A percentile compares a stretch with the other conserved stretches of the same genome.
Conservation (phyloP, 2,329 filamentous ascomycete species). For the Scolecobasidium constrictum region DNA sequence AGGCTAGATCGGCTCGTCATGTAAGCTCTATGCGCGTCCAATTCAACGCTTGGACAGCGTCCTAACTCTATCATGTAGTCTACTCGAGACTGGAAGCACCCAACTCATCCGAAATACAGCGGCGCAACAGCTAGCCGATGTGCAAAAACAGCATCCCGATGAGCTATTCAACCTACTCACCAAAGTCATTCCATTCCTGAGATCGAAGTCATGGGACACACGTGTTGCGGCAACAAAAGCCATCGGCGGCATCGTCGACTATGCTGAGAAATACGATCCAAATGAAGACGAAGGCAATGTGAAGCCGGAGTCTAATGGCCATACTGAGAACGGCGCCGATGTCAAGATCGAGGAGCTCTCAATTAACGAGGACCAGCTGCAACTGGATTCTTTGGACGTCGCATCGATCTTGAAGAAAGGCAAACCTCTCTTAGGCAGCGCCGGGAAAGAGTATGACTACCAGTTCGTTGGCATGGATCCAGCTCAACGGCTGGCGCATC, state of each 20-base stretch:
- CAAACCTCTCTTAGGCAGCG: slow-evolving; percentile 70
- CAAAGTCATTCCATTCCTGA: slow-evolving; percentile 86
- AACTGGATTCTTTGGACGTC: slow-evolving; percentile 66
- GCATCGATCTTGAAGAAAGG: slow-evolving; percentile 71
- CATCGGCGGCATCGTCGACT: slow-evolving; percentile 83
- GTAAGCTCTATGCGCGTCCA: slow-evolving; percentile 12
- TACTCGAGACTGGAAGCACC: slow-evolving; percentile 96
- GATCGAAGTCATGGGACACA: slow-evolving; percentile 95
- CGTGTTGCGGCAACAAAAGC: slow-evolving; percentile 87
- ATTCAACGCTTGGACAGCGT: slow-evolving; percentile 7
- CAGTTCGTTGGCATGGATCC: slow-evolving; percentile 73
- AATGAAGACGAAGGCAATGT: slow-evolving; percentile 57
- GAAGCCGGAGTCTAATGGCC: slow-evolving; percentile 16
- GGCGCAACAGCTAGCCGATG: slow-evolving; percentile 91
- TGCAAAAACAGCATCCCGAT: slow-evolving; percentile 95
- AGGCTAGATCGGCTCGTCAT: slow-evolving; percentile 30
- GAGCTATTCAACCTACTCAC: slow-evolving; percentile 93
- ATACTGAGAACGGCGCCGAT: slow-evolving; percentile 37
- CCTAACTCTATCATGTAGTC: slow-evolving; percentile 38
- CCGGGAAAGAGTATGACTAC: slow-evolving; percentile 75
- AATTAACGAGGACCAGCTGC: slow-evolving; percentile 51
- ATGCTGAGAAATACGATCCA: slow-evolving; percentile 80
- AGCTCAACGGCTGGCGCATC: slow-evolving; percentile 66
- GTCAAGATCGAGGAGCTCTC: slow-evolving; percentile 33
- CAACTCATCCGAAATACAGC: slow-evolving; percentile 93